Evolutionary conservation across 148 eudicot genomes (phyloP).

Genomic region (Camellia granthamiana): DNA sequence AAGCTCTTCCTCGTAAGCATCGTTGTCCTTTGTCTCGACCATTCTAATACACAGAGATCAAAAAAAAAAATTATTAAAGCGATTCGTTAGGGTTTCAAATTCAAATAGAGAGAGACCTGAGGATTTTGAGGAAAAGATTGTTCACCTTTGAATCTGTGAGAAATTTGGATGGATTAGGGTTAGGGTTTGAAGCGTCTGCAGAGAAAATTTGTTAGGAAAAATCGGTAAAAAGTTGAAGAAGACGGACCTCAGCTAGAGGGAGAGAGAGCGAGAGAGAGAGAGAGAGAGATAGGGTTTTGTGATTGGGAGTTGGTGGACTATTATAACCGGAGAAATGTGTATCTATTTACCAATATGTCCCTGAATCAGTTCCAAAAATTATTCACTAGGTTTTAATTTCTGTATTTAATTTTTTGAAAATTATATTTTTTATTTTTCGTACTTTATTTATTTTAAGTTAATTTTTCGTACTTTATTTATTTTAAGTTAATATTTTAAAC

Average conservation of each 20-base stretch:
- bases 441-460: too few relatives aligned
- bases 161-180: conserved; percentile 17
- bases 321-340: background rate
- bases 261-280: conserved; percentile 12
- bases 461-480: too few relatives aligned
- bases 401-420: too few relatives aligned
- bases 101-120: background rate
- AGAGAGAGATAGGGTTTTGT: conserved; percentile 20
- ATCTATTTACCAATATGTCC: too few relatives aligned
- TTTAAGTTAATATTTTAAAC: too few relatives aligned
- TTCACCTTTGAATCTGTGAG: conserved; percentile 22
- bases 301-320: background rate
- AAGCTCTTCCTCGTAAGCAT: conserved; percentile 60
- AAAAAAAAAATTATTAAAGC: background rate
- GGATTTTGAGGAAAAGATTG: background rate
- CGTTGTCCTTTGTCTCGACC: conserved; percentile 53
- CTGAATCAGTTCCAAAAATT: too few relatives aligned
- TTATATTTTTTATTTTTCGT: too few relatives aligned
- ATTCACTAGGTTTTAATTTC: too few relatives aligned
- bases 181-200: conserved; percentile 28
- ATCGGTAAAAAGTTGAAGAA: background rate
- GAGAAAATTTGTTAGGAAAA: conserved; percentile 20
- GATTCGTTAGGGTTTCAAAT: conserved; percentile 17
- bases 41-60: conserved; percentile 22
- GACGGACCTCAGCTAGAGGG: background rate